Evolutionary conservation across 1,139 yeast genomes (phyloP).

Genomic region (Schwanniomyces etchellsii): DNA sequence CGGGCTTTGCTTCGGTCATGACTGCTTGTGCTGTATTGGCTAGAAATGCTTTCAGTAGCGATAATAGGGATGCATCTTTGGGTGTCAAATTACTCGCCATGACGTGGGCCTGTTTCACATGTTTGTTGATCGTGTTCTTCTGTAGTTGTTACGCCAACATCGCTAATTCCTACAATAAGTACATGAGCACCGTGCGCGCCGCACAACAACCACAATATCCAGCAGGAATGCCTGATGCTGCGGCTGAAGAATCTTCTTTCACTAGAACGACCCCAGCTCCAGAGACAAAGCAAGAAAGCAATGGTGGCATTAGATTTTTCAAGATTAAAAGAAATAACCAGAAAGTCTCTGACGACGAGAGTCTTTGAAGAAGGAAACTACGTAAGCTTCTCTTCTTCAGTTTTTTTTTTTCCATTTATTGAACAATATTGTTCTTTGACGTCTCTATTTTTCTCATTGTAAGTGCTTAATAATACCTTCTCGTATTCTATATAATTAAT

Average conservation of each 20-base stretch:
- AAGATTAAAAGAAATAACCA: constrained; percentile 68
- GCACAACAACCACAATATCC: constrained; percentile 12
- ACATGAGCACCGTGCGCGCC: constrained; percentile 31
- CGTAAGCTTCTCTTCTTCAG: background rate
- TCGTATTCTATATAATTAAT: too few relatives aligned
- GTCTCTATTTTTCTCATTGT: background rate
- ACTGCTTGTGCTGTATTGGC: constrained; percentile 68
- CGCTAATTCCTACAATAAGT: constrained; percentile 41
- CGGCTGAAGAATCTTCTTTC: constrained; percentile 41
- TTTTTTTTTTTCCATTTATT: background rate
- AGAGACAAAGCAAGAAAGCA: constrained; percentile 28
- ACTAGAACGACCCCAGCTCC: constrained; percentile 32
- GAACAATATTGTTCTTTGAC: background rate
- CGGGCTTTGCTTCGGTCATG: constrained; percentile 58
- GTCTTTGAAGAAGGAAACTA: constrained; percentile 32
- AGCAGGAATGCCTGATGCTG: constrained; percentile 10
- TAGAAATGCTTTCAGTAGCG: constrained; percentile 52
- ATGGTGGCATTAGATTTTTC: constrained; percentile 72
- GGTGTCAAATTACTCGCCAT: constrained; percentile 59
- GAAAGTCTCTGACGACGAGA: constrained; percentile 54
- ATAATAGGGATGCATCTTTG: constrained; percentile 37
- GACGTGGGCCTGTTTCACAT: constrained; percentile 64
- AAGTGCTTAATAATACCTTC: too few relatives aligned
- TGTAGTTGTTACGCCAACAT: constrained; percentile 51
- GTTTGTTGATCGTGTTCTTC: constrained; percentile 47